phyloP scores from a whole-genome alignment of 495 filamentous ascomycete genomes.

The Pyrenula aspistea region DNA sequence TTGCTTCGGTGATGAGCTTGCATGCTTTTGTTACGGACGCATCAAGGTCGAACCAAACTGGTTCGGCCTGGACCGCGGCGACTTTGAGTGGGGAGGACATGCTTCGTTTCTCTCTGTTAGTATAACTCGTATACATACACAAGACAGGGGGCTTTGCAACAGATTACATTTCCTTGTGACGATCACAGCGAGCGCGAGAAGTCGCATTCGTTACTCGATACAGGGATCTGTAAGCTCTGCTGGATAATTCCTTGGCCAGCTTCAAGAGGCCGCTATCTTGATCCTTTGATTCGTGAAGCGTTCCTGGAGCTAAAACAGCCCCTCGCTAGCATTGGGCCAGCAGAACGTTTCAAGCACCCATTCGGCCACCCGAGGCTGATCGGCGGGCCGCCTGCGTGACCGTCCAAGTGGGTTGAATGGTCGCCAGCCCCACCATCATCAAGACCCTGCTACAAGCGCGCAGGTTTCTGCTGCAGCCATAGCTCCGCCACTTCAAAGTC shows the following conservation, averaged over 20 bases:
- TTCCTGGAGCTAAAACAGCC: not conserved
- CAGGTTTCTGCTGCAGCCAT: not conserved
- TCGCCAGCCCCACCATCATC: not conserved
- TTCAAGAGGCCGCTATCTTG: not conserved
- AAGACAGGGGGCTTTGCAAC: no score
- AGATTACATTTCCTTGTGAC: no score
- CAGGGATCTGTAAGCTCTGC: no score
- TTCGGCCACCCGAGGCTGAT: not conserved
- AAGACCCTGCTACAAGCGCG: not conserved
- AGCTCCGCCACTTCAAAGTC: not conserved
- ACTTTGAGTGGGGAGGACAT: no score
- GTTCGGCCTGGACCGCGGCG: slow-evolving; percentile 40
- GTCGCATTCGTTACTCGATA: no score
- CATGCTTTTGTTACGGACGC: slow-evolving; percentile 36
- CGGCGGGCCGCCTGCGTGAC: not conserved
- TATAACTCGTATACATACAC: no score
- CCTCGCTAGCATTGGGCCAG: not conserved
- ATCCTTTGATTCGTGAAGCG: not conserved
- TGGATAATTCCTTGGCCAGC: not conserved
- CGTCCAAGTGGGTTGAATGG: not conserved
- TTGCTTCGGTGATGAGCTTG: slow-evolving; percentile 38
- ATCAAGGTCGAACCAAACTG: slow-evolving; percentile 39
- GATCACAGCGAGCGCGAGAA: no score
- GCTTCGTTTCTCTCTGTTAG: no score
- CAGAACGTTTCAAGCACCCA: not conserved